phyloP scores from a whole-genome alignment of 2,329 filamentous ascomycete species.

The Penicillium sp. region DNA sequence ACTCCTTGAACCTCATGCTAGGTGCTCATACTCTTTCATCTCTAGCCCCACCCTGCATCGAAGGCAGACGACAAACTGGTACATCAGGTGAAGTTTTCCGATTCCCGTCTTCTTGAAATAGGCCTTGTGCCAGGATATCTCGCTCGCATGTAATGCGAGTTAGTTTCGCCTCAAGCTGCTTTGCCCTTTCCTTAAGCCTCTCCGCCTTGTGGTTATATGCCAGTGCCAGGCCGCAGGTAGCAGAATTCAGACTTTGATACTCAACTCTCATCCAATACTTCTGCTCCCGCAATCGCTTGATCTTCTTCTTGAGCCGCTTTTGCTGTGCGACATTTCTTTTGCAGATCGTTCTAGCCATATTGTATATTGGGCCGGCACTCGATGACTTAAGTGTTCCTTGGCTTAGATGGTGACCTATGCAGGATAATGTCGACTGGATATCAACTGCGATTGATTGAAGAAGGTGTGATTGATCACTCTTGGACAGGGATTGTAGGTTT shows the following conservation, averaged over 20 bases:
- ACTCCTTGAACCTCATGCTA: too few relatives aligned
- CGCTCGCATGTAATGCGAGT: neutral
- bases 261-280: conserved; percentile 25
- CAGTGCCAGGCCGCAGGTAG: conserved; percentile 19
- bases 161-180: conserved; percentile 6
- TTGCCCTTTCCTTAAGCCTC: conserved; percentile 13
- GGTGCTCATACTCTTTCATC: too few relatives aligned
- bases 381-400: neutral
- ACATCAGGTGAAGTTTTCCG: neutral
- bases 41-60: too few relatives aligned
- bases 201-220: conserved; percentile 19
- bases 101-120: neutral
- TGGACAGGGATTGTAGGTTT: neutral
- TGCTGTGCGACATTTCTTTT: conserved; percentile 21
- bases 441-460: conserved; percentile 35
- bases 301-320: conserved; percentile 24
- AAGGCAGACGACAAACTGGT: too few relatives aligned
- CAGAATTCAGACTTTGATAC: conserved; percentile 22
- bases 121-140: neutral
- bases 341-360: conserved; percentile 31
- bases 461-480: conserved; percentile 25
- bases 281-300: conserved; percentile 22
- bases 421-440: conserved; percentile 34
- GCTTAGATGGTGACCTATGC: conserved; percentile 30
- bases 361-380: conserved; percentile 32